phyloP scores from a whole-genome alignment of 768 basidiomycete species.

The Termitomyces sp. region DNA sequence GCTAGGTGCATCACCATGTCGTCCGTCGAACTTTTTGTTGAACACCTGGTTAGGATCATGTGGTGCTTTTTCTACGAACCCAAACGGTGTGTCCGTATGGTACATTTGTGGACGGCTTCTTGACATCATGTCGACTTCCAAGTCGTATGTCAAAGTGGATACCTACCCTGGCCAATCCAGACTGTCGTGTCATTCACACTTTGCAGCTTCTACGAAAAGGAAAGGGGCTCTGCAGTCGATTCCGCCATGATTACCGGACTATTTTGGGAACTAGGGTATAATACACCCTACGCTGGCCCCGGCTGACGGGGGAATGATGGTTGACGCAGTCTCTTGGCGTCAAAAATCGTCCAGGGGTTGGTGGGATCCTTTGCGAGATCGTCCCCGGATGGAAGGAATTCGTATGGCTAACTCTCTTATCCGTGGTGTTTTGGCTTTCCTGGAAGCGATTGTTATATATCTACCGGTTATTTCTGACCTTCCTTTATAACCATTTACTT shows the following conservation, averaged over 20 bases:
- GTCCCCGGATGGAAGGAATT: constrained; percentile 54
- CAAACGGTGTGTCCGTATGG: constrained; percentile 38
- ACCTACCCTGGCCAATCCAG: constrained; percentile 59
- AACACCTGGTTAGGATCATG: constrained; percentile 56
- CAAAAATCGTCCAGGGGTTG: constrained; percentile 43
- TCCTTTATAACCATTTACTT: too few species aligned
- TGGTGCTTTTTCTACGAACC: constrained; percentile 86
- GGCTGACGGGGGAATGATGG: constrained; percentile 50
- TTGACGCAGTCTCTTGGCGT: constrained; percentile 48
- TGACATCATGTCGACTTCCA: constrained; percentile 36
- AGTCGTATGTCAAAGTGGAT: constrained; percentile 79
- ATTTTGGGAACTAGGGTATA: constrained; percentile 51
- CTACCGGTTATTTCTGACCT: constrained; percentile 53
- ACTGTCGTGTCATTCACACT: constrained; percentile 47
- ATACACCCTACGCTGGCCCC: constrained; percentile 48
- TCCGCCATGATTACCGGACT: constrained; percentile 36
- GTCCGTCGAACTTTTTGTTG: not conserved
- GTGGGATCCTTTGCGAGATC: constrained; percentile 72
- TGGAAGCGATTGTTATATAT: constrained; percentile 60
- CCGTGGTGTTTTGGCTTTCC: constrained; percentile 51
- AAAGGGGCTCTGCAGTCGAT: constrained; percentile 40
- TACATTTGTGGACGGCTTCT: not conserved
- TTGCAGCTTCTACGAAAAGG: constrained; percentile 49
- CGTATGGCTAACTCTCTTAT: constrained; percentile 55
- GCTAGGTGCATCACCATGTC: constrained; percentile 45